These are phyloP conservation scores for Trichoderma semiorbis DNA, from an alignment of 2,329 filamentous ascomycete genomes.

Conservation along the genomic window DNA sequence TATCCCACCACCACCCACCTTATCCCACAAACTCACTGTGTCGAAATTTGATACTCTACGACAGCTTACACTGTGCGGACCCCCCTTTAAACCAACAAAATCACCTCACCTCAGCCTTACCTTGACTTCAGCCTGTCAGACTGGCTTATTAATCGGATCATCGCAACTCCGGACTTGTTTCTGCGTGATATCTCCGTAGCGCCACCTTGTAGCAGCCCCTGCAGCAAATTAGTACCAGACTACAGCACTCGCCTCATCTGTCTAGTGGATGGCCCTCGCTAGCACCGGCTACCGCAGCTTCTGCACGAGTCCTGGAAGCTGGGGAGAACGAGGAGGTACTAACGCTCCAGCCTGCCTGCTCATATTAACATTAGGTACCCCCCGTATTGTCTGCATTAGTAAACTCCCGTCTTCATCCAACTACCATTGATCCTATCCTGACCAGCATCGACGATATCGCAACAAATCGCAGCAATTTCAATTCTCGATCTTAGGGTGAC, in stretches of 20 bases:
- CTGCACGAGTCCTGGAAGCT: neutral
- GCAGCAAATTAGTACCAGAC: neutral
- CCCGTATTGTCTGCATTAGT: conserved; percentile 6
- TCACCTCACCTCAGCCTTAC: neutral
- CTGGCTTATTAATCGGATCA: neutral
- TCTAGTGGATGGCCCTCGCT: neutral
- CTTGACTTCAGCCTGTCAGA: neutral
- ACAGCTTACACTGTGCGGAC: neutral
- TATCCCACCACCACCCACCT: neutral
- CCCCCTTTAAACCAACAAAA: neutral
- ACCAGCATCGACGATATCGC: neutral
- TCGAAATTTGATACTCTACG: rapidly evolving
- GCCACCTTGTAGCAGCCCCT: neutral
- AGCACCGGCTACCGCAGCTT: neutral
- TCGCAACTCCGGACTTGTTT: neutral
- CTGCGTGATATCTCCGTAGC: neutral
- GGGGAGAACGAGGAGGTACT: neutral
- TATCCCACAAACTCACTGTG: neutral
- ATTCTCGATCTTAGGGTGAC: neutral
- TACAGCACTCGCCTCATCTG: neutral
- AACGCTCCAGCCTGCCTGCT: neutral
- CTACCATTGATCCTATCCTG: neutral
- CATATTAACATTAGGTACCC: neutral
- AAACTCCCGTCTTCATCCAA: conserved; percentile 6
- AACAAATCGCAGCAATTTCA: neutral